phyloP scores from a whole-genome alignment of 2,329 filamentous ascomycete genomes.

The Ophiostoma novo-ulmi region DNA sequence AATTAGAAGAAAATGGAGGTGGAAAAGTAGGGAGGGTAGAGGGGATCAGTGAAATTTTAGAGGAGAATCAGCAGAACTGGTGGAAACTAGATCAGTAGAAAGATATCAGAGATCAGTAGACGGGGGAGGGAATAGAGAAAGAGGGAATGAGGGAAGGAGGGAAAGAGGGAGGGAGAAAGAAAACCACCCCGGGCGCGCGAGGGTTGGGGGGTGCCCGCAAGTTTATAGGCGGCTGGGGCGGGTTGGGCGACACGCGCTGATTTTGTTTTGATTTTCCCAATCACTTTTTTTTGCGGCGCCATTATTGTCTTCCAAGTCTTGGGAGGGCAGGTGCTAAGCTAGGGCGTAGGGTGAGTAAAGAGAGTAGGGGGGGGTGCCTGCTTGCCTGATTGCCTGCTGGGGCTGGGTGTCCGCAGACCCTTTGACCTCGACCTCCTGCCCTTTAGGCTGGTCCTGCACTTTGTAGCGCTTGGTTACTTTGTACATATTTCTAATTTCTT shows the following conservation, averaged over 20 bases:
- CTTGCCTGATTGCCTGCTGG: not conserved
- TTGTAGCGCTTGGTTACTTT: not conserved
- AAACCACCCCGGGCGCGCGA: slow-evolving; percentile 23
- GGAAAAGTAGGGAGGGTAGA: not conserved
- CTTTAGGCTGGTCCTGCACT: not conserved
- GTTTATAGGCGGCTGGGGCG: slow-evolving; percentile 30
- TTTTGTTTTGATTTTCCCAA: slow-evolving; percentile 23
- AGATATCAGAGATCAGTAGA: not conserved
- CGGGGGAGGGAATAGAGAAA: slow-evolving; percentile 15
- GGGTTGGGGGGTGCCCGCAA: slow-evolving; percentile 26
- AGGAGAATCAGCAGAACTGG: slow-evolving; percentile 14
- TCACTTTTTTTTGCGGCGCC: not conserved
- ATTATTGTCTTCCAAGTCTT: slow-evolving; percentile 5
- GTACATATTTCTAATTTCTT: not conserved
- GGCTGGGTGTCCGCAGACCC: not conserved
- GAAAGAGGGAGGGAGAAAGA: slow-evolving; percentile 18
- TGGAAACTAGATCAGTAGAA: not conserved
- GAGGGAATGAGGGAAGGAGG: not conserved
- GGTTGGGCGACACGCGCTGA: slow-evolving; percentile 28
- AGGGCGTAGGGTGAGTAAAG: not conserved
- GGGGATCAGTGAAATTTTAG: slow-evolving; percentile 6
- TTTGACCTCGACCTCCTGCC: not conserved
- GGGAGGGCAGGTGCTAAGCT: slow-evolving; percentile 2
- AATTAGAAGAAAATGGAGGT: not conserved
- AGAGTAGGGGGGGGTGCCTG: not conserved